Percentiles rank a stretch among this genome's conserved stretches.
phyloP scores from a whole-genome alignment of 176 grass and related monocot genomes.

The Juncus effusus region DNA sequence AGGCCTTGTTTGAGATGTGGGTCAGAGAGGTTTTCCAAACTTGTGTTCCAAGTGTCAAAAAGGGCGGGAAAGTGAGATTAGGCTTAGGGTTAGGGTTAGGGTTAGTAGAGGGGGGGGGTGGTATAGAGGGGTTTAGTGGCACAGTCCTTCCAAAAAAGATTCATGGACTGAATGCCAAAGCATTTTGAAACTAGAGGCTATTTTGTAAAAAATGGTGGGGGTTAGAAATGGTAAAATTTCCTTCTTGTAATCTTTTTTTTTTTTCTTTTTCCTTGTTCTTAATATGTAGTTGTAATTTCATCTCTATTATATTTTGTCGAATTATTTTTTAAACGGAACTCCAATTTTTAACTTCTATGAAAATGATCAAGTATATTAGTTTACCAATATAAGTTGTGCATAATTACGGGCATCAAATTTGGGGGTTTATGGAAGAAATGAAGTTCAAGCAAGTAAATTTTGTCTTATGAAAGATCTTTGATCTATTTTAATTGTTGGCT shows the following conservation, averaged over 20 bases:
- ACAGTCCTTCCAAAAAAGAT: slow-evolving; percentile 64
- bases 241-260: slow-evolving; percentile 29
- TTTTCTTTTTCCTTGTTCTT: not conserved
- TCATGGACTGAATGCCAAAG: slow-evolving; percentile 45
- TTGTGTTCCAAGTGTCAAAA: slow-evolving; percentile 34
- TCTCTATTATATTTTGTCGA: too few relatives aligned
- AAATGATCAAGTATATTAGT: too few relatives aligned
- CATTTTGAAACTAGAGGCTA: slow-evolving; percentile 20
- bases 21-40: slow-evolving; percentile 51
- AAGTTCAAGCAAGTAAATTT: too few relatives aligned
- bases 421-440: too few relatives aligned
- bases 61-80: slow-evolving; percentile 52
- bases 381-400: too few relatives aligned
- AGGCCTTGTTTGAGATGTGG: slow-evolving; percentile 59
- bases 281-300: too few relatives aligned
- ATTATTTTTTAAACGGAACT: too few relatives aligned
- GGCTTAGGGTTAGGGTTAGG: slow-evolving; percentile 21
- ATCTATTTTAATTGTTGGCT: too few relatives aligned
- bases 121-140: slow-evolving; percentile 43
- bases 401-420: too few relatives aligned
- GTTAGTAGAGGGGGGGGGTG: slow-evolving; percentile 29
- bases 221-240: slow-evolving; percentile 33
- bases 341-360: too few relatives aligned
- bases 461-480: too few relatives aligned
- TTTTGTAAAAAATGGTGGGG: slow-evolving; percentile 25